Conservation (phyloP, 495 filamentous ascomycete genomes). For the Neurospora africana region DNA sequence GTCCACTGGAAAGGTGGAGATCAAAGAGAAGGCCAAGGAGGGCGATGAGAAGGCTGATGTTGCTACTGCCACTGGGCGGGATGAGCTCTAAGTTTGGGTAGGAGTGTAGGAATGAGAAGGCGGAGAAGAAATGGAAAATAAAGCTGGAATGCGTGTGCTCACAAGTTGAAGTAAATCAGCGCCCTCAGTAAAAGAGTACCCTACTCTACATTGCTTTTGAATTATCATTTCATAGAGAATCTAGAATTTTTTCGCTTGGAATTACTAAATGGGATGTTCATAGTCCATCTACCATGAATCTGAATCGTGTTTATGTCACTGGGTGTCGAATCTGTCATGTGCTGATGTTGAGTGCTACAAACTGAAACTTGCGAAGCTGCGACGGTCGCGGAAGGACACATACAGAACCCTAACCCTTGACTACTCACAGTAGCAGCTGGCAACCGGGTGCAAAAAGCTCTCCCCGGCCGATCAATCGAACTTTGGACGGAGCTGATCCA, state of each 20-base stretch:
- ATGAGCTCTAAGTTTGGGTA: constrained; percentile 21
- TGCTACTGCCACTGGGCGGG: constrained; percentile 24
- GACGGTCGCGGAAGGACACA: not conserved
- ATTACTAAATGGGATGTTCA: not conserved
- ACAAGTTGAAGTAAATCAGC: not conserved
- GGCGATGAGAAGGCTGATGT: constrained; percentile 20
- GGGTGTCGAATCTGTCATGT: not conserved
- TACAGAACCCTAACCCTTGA: not conserved
- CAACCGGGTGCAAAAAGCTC: not conserved
- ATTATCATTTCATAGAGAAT: not conserved
- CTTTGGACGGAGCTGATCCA: not conserved
- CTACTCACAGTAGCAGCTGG: not conserved
- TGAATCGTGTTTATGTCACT: not conserved
- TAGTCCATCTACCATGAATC: not conserved
- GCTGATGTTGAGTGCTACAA: not conserved
- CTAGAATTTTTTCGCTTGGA: too few species aligned
- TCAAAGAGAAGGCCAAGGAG: constrained; percentile 23
- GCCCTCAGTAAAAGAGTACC: not conserved
- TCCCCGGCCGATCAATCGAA: not conserved
- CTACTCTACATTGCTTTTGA: not conserved
- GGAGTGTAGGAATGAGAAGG: not conserved
- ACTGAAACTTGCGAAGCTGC: not conserved
- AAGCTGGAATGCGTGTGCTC: not conserved
- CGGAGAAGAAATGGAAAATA: not conserved
- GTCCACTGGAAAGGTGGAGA: constrained; percentile 34